Conservation (phyloP, 257 asterid species). For the Penstemon davidsonii region DNA sequence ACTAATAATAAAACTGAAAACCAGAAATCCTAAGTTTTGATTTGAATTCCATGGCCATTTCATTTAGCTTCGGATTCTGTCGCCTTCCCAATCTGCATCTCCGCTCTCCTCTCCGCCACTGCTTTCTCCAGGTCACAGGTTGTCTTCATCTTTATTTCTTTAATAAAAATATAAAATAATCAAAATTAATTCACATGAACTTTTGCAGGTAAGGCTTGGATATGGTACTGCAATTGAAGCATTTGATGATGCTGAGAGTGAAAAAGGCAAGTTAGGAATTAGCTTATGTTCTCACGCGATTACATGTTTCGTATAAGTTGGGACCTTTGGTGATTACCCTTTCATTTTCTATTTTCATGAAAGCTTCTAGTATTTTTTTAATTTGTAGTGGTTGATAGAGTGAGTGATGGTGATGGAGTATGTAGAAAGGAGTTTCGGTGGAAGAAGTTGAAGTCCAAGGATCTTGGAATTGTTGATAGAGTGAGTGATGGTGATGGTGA, state of each 20-base stretch:
- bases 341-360: not conserved
- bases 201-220: conserved; percentile 44
- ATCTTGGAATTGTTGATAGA: conserved; percentile 58
- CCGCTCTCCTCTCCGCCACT: conserved; percentile 44
- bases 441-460: conserved; percentile 70
- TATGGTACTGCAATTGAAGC: conserved; percentile 59
- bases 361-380: not conserved
- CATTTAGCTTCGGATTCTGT: conserved; percentile 53
- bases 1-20: conserved; percentile 3
- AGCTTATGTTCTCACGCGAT: not conserved
- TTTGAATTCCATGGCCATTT: conserved; percentile 58
- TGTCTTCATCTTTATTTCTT: not conserved
- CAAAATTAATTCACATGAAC: conserved; percentile 7
- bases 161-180: no score
- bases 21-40: conserved; percentile 32
- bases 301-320: not conserved
- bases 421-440: conserved; percentile 40
- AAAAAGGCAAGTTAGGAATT: conserved; percentile 35
- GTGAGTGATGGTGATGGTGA: conserved; percentile 20
- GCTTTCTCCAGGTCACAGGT: conserved; percentile 38
- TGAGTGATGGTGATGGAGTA: conserved; percentile 12
- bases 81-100: conserved; percentile 49
- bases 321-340: conserved; percentile 1
- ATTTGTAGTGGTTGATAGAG: conserved; percentile 35
- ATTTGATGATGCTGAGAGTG: conserved; percentile 53